These are phyloP conservation scores for Candida pseudocylindracea DNA, from an alignment of 1,139 yeast species.

Conservation along the genomic window DNA sequence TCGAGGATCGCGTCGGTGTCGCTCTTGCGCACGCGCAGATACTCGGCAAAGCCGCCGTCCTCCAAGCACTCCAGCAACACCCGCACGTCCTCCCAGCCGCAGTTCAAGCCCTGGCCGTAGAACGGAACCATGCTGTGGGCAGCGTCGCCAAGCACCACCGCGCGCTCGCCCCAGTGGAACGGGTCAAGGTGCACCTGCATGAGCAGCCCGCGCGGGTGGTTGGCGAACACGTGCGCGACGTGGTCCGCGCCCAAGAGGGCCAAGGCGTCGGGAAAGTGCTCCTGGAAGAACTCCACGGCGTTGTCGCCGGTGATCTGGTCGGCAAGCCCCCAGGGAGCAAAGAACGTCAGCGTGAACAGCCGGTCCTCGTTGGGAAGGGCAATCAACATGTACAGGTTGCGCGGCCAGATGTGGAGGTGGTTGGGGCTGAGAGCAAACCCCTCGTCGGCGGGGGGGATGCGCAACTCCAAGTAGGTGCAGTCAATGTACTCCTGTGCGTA, in stretches of 20 bases:
- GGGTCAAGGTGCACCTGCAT: conserved; percentile 49
- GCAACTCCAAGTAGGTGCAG: conserved; percentile 63
- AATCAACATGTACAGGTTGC: conserved; percentile 69
- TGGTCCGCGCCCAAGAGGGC: conserved; percentile 38
- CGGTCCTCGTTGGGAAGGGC: conserved; percentile 76
- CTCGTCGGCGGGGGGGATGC: conserved; percentile 33
- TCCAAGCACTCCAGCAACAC: conserved; percentile 37
- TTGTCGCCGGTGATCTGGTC: conserved; percentile 24
- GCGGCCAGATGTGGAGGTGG: conserved; percentile 87
- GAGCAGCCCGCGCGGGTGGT: conserved; percentile 56
- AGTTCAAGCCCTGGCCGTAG: conserved; percentile 94
- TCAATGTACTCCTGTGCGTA: conserved; percentile 61
- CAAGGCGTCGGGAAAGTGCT: conserved; percentile 56
- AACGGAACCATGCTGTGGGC: conserved; percentile 97
- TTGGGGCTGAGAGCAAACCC: conserved; percentile 38
- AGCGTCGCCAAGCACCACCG: conserved; percentile 71
- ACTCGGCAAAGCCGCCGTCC: conserved; percentile 23
- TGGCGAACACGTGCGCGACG: conserved; percentile 25
- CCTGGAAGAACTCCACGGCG: conserved; percentile 29
- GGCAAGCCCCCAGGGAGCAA: conserved; percentile 56
- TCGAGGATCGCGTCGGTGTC: conserved; percentile 61
- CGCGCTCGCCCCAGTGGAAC: conserved; percentile 36
- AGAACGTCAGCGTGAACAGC: conserved; percentile 75
- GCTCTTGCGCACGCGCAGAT: conserved; percentile 30
- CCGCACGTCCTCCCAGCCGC: conserved; percentile 83